Evolutionary conservation across 108 stramenopile species (phyloP).

Genomic region (Cyclotella cryptica): DNA sequence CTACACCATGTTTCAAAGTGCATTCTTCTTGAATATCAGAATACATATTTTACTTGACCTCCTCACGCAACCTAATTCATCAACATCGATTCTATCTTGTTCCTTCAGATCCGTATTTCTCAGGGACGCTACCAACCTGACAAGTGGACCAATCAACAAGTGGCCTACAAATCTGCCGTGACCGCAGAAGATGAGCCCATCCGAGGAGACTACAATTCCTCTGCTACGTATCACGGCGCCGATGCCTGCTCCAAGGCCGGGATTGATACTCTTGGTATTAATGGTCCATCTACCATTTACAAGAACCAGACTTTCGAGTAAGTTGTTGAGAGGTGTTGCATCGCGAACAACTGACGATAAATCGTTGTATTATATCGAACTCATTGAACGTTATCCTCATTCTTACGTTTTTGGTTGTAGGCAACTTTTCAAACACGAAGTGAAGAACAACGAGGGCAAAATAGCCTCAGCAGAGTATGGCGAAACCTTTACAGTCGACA

Average conservation of each 20-base stretch:
- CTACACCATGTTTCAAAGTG: no score
- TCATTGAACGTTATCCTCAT: not conserved
- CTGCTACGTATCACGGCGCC: conserved; percentile 66
- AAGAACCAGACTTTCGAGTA: conserved; percentile 92
- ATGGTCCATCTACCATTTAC: conserved; percentile 78
- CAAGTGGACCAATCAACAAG: conserved; percentile 38
- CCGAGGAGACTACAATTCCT: conserved; percentile 82
- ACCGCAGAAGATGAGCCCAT: conserved; percentile 31
- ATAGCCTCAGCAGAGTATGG: conserved; percentile 87
- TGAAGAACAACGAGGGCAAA: conserved; percentile 87
- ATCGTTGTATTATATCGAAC: not conserved
- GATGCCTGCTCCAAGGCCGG: conserved; percentile 83
- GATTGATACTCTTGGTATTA: conserved; percentile 80
- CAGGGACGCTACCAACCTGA: not conserved
- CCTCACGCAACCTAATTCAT: no score
- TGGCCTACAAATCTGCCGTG: conserved; percentile 47
- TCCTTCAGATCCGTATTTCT: conserved; percentile 3
- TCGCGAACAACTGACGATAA: not conserved
- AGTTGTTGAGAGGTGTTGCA: not conserved
- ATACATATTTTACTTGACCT: no score
- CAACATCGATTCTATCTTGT: not conserved
- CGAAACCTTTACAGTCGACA: conserved; percentile 94
- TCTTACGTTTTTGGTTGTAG: not conserved
- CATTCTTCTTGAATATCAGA: no score
- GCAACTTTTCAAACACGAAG: conserved; percentile 93